Evolutionary conservation across 2,329 filamentous ascomycete species (phyloP).

Genomic region (Pseudogymnoascus sp.): DNA sequence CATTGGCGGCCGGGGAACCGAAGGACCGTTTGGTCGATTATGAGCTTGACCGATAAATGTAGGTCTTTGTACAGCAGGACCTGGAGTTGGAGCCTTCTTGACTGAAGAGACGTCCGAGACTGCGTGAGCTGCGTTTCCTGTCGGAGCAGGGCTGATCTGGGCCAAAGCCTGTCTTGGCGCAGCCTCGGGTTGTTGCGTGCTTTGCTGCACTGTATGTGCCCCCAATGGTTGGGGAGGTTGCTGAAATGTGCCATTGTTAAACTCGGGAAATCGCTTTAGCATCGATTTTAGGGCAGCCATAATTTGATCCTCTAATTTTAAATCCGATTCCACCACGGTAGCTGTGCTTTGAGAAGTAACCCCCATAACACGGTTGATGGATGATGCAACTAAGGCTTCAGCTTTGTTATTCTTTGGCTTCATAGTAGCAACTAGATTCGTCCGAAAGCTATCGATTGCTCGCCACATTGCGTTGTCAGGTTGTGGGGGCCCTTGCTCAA

Average conservation of each 20-base stretch:
- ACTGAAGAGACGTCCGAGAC: slow-evolving; percentile 7
- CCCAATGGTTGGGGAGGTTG: slow-evolving; percentile 7
- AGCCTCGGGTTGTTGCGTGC: slow-evolving; percentile 9
- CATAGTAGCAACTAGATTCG: slow-evolving; percentile 17
- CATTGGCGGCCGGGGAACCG: slow-evolving; percentile 27
- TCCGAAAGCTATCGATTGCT: slow-evolving; percentile 25
- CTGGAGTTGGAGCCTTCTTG: slow-evolving; percentile 15
- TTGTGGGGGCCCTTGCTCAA: slow-evolving; percentile 12
- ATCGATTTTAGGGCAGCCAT: slow-evolving; percentile 23
- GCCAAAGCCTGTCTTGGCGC: background rate
- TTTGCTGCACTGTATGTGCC: slow-evolving; percentile 11
- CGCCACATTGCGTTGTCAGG: slow-evolving; percentile 5
- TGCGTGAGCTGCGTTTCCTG: slow-evolving; percentile 13
- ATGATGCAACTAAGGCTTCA: slow-evolving; percentile 26
- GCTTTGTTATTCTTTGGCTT: slow-evolving; percentile 17
- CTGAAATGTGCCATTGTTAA: slow-evolving; percentile 15
- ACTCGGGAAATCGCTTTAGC: slow-evolving; percentile 20
- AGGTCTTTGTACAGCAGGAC: slow-evolving; percentile 23
- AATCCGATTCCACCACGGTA: slow-evolving; percentile 13
- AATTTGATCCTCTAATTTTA: slow-evolving; percentile 21
- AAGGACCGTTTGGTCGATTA: slow-evolving; percentile 17
- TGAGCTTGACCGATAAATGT: slow-evolving; percentile 22
- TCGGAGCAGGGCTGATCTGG: background rate
- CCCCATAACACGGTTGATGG: slow-evolving; percentile 26
- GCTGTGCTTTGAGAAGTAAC: slow-evolving; percentile 19